Base-by-base conservation (phyloP, 108 stramenopile genomes). In the Ochromonas danica region DNA sequence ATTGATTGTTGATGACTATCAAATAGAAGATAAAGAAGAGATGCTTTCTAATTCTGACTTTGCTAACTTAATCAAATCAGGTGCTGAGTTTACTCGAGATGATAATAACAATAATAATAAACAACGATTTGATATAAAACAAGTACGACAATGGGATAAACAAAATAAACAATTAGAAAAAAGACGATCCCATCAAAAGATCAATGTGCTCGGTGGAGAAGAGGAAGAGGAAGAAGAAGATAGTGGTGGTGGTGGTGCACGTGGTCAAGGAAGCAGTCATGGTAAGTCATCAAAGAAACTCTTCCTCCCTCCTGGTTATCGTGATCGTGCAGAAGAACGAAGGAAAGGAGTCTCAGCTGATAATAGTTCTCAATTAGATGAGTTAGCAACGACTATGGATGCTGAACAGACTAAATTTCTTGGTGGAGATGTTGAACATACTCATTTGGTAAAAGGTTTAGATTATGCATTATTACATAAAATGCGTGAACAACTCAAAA, bases 371-470 rank as follows among this genome's bases (percentile, higher is more conserved):
- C 78, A 86, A 75, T 79, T 86, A 30, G 83, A 85, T 35, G 72
- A 81, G 74, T 31, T 86, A 60, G 85, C 70, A 27, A 14, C 45
- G 22, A 36, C 81, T 6, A 77, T 89, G 79, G 90, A 88, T 71
- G 88, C 86, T 0, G 89, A 90, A 51, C 83, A 89, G 35, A 87
- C 90, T 62, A 90, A 92, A 85, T 93, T 90, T 85, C 84, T 94
- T 1, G 93, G 93, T 0, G 93, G 93, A 25, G 92, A 93, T 77
- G 89, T 91, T 61, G 80, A 90, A 60, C 94, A 93, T 80, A 92
- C 93, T n/a, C 93, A 93, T 90, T 71, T 92, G 33, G 92, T 91
- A 36, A 92, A 89, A 80, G 96, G 96, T 2, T 79, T 95, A 70
- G 94, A 97, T 88, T 77, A 84, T 42, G 90, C 93, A 31, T 81